phyloP scores from a whole-genome alignment of 2,329 filamentous ascomycete genomes.

The Fusarium mangiferae region DNA sequence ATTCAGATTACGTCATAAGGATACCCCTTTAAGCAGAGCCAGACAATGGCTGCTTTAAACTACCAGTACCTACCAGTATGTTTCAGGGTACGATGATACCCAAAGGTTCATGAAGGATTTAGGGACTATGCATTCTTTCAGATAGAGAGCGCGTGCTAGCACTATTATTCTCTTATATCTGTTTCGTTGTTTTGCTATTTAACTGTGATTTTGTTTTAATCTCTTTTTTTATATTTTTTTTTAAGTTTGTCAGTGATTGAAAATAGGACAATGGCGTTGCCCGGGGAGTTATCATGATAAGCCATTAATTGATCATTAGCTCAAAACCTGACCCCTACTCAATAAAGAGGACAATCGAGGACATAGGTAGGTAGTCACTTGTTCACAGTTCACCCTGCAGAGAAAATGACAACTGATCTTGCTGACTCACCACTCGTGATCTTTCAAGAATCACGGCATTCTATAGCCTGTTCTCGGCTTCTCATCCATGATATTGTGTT shows the following conservation, averaged over 20 bases:
- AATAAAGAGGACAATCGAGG: not conserved
- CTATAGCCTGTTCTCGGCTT: conserved; percentile 29
- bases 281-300: conserved; percentile 4
- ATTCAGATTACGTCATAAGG: conserved; percentile 36
- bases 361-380: not conserved
- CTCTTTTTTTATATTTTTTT: not conserved
- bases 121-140: not conserved
- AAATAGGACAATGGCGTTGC: not conserved
- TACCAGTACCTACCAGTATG: not conserved
- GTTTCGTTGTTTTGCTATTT: not conserved
- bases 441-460: not conserved
- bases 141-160: not conserved
- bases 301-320: not conserved
- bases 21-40: conserved; percentile 37
- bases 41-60: conserved; percentile 4
- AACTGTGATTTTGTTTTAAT: not conserved
- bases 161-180: not conserved
- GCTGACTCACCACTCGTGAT: not conserved
- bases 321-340: not conserved
- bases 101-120: not conserved
- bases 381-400: not conserved
- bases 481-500: not conserved
- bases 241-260: not conserved
- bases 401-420: not conserved
- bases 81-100: not conserved